Base-by-base conservation (phyloP, 805 yeast genomes). In the Clavispora carvajalis region DNA sequence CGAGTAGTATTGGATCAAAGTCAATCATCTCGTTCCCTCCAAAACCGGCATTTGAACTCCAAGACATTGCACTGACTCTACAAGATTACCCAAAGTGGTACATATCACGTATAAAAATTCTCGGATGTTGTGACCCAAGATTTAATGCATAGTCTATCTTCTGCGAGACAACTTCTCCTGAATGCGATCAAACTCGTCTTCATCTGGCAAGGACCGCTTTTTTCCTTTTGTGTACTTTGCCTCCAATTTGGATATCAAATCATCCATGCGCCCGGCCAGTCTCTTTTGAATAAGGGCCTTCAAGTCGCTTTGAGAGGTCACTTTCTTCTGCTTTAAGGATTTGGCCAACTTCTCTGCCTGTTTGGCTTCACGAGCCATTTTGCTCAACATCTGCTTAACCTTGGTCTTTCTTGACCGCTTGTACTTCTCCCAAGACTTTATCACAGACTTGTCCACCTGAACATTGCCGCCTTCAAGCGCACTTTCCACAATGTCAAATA, bases 311-410 rank as follows among this genome's bases (percentile, higher is more conserved):
- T 65, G 74, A 4, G 55, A 55, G 15, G 54, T 60, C 5, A 54
- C 41, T 17, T 47, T 53, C 28, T 41, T 44, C 22, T 55, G 53
- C 33, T 64, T 62, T 17, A 67, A 49, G 47, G 62, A 59, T 44
- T 63, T 56, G 47, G 71, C 69, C 47, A 74, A 55, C 45, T 64
- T 66, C 43, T 73, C 77, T 0, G 85, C 86, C 53, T 82, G 81
- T 44, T 71, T 69, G 2, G 88, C 82, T 51, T 84, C 89, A 45
- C 74, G 79, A 11, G 79, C 80, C 45, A 77, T 65, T 36, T 67
- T 62, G 42, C 77, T 74, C 38, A 67, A 51, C 51, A 76, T 71
- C 49, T 71, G 74, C 49, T 64, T 67, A 28, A 77, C 74, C 49
- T 66, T 65, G 11, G 71, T 59, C 35, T 65, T 61, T 28, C 85